phyloP scores from a whole-genome alignment of 306 rosid genomes.

The Quercus aquifolioides region DNA sequence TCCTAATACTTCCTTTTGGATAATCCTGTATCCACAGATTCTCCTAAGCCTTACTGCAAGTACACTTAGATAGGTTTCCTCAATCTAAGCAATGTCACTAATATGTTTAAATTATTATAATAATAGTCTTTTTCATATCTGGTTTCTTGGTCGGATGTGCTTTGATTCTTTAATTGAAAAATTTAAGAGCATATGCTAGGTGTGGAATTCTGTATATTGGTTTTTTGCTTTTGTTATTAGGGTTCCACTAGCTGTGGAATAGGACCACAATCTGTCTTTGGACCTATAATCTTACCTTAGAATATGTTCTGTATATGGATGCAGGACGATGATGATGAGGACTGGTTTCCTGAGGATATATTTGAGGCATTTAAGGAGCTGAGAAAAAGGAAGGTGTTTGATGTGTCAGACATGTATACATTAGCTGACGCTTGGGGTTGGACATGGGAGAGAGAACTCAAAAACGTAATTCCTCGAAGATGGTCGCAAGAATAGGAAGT shows the following conservation, averaged over 20 bases:
- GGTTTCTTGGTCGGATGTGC: neutral
- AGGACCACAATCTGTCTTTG: constrained; percentile 2
- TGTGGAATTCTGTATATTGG: too few relatives aligned
- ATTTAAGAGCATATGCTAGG: neutral
- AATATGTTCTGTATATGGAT: too few relatives aligned
- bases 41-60: too few relatives aligned
- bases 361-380: too few relatives aligned
- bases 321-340: too few relatives aligned
- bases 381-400: too few relatives aligned
- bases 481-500: constrained; percentile 99
- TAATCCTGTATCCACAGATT: neutral
- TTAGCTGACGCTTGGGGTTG: too few relatives aligned
- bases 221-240: neutral
- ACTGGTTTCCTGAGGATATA: too few relatives aligned
- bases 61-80: too few relatives aligned
- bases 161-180: neutral
- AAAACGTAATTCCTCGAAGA: constrained; percentile 62
- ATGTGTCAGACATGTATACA: too few relatives aligned
- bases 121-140: neutral
- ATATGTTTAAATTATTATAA: neutral
- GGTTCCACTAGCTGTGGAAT: neutral
- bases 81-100: too few relatives aligned
- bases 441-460: constrained; percentile 83
- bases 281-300: constrained; percentile 5
- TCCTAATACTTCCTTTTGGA: neutral